These are phyloP conservation scores for Exophiala mesophila DNA, from an alignment of 2,329 filamentous ascomycete species.

Conservation along the genomic window DNA sequence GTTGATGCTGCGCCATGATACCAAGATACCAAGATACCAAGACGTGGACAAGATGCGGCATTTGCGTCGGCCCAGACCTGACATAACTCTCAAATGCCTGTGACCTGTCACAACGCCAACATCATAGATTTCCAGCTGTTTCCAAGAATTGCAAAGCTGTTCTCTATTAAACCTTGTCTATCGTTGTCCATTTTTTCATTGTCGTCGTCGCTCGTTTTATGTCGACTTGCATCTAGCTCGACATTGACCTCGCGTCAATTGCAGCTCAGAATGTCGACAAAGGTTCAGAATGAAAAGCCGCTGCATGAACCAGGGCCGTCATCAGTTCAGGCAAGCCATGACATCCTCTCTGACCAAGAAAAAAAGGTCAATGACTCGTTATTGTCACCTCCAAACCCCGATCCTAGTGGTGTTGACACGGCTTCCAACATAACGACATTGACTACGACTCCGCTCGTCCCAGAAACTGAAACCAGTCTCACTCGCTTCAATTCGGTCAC, in stretches of 20 bases:
- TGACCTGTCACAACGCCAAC: neutral
- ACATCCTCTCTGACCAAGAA: neutral
- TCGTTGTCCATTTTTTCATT: neutral
- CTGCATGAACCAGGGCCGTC: too few relatives aligned
- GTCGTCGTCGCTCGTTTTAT: conserved; percentile 1
- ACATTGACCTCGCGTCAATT: too few relatives aligned
- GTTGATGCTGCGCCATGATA: neutral
- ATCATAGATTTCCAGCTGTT: neutral
- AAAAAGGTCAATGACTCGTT: neutral
- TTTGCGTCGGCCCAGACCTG: neutral
- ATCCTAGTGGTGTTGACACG: neutral
- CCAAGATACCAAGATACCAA: neutral
- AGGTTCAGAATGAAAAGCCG: too few relatives aligned
- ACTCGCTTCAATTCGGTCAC: conserved; percentile 4
- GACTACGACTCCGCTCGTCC: conserved; percentile 3
- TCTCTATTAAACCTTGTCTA: neutral
- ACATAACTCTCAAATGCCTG: neutral
- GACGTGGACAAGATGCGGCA: neutral
- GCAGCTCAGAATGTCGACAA: too few relatives aligned
- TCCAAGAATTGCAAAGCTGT: neutral
- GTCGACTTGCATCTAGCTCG: neutral
- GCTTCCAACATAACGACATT: neutral
- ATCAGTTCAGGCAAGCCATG: neutral
- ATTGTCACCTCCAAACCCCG: neutral
- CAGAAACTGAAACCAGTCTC: neutral